Evolutionary conservation across 371 early-diverging fungal genomes (phyloP).

Genomic region (Umbelopsis sp.): DNA sequence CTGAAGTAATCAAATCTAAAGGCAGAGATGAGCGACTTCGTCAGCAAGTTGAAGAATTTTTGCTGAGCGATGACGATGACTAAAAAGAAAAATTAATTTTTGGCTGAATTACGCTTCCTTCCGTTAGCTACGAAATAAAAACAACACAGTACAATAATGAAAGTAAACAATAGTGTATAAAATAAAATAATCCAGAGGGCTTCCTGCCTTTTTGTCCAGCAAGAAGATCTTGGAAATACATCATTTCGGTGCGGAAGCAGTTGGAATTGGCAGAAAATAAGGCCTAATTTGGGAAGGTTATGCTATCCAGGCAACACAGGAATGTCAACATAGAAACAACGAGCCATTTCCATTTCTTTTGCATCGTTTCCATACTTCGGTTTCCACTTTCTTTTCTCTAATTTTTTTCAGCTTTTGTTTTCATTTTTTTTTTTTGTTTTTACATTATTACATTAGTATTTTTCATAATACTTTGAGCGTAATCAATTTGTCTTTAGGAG

Average conservation of each 20-base stretch:
- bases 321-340: background rate
- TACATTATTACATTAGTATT: background rate
- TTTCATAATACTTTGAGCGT: too few species aligned
- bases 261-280: slow-evolving; percentile 17
- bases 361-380: background rate
- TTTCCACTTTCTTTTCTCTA: background rate
- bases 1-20: slow-evolving; percentile 29
- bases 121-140: background rate
- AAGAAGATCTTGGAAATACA: background rate
- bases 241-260: slow-evolving; percentile 13
- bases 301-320: slow-evolving; percentile 13
- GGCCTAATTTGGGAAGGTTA: slow-evolving; percentile 18
- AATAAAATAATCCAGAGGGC: background rate
- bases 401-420: background rate
- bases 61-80: slow-evolving; percentile 50
- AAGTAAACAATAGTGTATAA: slow-evolving; percentile 2
- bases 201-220: background rate
- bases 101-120: background rate
- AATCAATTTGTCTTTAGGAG: too few species aligned
- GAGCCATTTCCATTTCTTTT: background rate
- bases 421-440: background rate
- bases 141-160: background rate
- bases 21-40: slow-evolving; percentile 47
- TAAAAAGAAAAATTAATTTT: slow-evolving; percentile 3
- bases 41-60: slow-evolving; percentile 60